Evolutionary conservation across 2,329 filamentous ascomycete species (phyloP).

Genomic region (Colletotrichum shisoi): DNA sequence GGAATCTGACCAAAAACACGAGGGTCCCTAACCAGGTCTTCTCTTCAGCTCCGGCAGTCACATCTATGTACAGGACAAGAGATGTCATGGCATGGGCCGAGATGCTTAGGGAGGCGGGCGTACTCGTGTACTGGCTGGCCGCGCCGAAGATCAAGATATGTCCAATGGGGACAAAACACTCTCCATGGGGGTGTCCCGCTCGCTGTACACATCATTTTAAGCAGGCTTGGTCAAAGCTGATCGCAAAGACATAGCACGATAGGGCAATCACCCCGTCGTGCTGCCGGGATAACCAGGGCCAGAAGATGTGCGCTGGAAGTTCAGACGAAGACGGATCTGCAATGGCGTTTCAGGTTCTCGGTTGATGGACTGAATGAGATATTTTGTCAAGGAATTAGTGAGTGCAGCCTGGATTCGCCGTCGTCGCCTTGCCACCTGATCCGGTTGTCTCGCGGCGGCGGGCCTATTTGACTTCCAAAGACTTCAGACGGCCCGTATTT

Average conservation of each 20-base stretch:
- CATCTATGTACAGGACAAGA: slow-evolving; percentile 7
- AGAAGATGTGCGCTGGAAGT: background rate
- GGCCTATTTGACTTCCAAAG: background rate
- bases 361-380: background rate
- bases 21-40: slow-evolving; percentile 4
- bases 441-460: background rate
- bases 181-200: background rate
- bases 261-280: background rate
- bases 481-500: background rate
- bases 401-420: background rate
- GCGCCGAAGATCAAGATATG: background rate
- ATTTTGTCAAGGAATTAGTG: background rate
- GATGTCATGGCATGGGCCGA: slow-evolving; percentile 21
- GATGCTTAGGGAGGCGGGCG: slow-evolving; percentile 11
- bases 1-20: background rate
- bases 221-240: background rate
- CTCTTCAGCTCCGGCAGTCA: slow-evolving; percentile 24
- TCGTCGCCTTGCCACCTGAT: too few relatives aligned
- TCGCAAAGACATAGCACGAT: background rate
- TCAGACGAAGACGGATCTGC: background rate
- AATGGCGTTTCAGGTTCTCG: background rate
- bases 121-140: background rate
- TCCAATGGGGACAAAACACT: background rate
- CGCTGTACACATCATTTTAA: background rate
- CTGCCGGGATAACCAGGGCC: background rate